phyloP scores from a whole-genome alignment of 805 yeast species.

The Candida broadrunensis region DNA sequence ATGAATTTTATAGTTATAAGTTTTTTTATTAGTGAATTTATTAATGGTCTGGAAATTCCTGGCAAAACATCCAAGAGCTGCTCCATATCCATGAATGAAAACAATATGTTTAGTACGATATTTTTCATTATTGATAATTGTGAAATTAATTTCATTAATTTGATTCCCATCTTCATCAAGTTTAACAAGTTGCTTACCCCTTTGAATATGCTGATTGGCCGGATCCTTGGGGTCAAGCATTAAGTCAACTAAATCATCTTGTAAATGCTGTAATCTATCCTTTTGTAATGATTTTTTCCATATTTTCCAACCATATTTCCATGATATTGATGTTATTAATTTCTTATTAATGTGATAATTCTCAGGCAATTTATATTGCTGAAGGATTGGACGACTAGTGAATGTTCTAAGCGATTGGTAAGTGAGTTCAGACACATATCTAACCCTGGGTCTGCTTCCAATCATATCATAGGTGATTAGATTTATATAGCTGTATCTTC shows the following conservation, averaged over 20 bases:
- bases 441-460: no score
- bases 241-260: conserved; percentile 30
- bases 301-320: conserved; percentile 9
- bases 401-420: not conserved
- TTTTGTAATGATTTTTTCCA: conserved; percentile 23
- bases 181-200: conserved; percentile 13
- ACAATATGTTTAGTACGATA: conserved; percentile 40
- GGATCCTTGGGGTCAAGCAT: conserved; percentile 23
- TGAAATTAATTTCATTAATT: conserved; percentile 35
- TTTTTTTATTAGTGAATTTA: conserved; percentile 15
- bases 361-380: conserved; percentile 7
- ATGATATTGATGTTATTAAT: conserved; percentile 11
- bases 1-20: conserved; percentile 44
- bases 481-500: no score
- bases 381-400: not conserved
- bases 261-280: conserved; percentile 26
- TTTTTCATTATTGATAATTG: conserved; percentile 21
- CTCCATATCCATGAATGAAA: conserved; percentile 57
- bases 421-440: no score
- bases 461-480: no score
- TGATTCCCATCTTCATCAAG: conserved; percentile 22
- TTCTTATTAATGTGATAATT: conserved; percentile 12
- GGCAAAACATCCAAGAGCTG: conserved; percentile 55
- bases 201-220: conserved; percentile 20
- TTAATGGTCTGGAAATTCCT: conserved; percentile 46